Evolutionary conservation across 2,329 filamentous ascomycete species (phyloP).

Genomic region (Dendrostoma leiphaemia): DNA sequence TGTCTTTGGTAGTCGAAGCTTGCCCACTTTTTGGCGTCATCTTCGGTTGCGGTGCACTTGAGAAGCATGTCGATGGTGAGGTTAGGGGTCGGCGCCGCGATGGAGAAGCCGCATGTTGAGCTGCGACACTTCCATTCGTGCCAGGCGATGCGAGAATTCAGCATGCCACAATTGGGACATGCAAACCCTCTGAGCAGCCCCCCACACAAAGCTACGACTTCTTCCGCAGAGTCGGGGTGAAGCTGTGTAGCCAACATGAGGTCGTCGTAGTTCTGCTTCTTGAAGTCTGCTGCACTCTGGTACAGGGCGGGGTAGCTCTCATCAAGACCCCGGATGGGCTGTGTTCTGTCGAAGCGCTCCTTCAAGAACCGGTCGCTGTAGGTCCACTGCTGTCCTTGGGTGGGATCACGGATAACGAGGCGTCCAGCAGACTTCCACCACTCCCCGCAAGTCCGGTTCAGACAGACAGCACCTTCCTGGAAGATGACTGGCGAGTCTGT

Average conservation of each 20-base stretch:
- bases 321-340: neutral
- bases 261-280: neutral
- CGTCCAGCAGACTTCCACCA: neutral
- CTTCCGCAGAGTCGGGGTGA: neutral
- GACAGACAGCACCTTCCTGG: neutral
- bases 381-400: neutral
- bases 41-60: neutral
- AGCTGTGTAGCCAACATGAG: neutral
- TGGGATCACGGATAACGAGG: neutral
- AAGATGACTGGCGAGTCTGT: neutral
- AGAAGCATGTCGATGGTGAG: neutral
- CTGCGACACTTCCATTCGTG: conserved; percentile 7
- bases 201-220: neutral
- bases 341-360: neutral
- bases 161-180: conserved; percentile 1
- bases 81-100: neutral
- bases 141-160: neutral
- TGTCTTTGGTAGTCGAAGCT: neutral
- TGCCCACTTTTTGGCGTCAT: neutral
- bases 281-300: neutral
- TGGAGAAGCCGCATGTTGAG: neutral
- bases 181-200: neutral
- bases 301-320: neutral
- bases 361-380: neutral
- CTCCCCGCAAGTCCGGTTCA: neutral